A percentile compares a stretch with the other conserved stretches of the same genome.
phyloP scores from a whole-genome alignment of 192 early-diverging fungal genomes.

The Backusella liffmaniae region DNA sequence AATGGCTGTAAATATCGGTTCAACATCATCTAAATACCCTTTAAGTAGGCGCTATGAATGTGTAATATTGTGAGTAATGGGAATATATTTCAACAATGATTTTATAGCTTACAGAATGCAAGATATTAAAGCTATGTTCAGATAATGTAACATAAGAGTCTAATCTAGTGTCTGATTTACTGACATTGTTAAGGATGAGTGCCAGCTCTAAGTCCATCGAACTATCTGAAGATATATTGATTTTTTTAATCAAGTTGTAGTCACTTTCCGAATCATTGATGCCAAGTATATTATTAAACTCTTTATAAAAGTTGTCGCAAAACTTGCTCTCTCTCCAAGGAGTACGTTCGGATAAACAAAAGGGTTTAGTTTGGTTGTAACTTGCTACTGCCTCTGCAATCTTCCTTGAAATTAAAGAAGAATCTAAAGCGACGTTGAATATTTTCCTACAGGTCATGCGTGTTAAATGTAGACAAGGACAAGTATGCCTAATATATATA shows the following conservation, averaged over 20 bases:
- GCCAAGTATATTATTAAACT: background rate
- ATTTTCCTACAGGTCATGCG: background rate
- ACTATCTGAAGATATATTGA: conserved; percentile 9
- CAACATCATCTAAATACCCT: conserved; percentile 11
- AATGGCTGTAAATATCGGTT: conserved; percentile 14
- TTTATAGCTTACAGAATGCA: conserved; percentile 10
- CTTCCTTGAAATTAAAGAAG: background rate
- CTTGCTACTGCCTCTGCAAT: background rate
- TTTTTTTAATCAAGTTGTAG: background rate
- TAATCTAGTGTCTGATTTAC: background rate
- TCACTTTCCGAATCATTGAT: background rate
- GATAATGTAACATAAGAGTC: conserved; percentile 19
- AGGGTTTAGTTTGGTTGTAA: background rate
- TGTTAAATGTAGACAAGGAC: background rate
- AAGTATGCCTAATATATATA: background rate
- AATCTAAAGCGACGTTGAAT: background rate
- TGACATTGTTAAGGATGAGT: background rate
- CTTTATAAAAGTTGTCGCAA: background rate
- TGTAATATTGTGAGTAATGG: background rate
- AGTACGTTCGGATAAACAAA: conserved; percentile 13
- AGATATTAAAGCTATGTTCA: conserved; percentile 17
- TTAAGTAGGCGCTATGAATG: conserved; percentile 12
- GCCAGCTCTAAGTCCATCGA: background rate
- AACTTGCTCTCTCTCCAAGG: background rate
- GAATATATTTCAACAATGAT: background rate